phyloP scores from a whole-genome alignment of 202 grass and related monocot species.

The Schoenoplectus tabernaemontani region DNA sequence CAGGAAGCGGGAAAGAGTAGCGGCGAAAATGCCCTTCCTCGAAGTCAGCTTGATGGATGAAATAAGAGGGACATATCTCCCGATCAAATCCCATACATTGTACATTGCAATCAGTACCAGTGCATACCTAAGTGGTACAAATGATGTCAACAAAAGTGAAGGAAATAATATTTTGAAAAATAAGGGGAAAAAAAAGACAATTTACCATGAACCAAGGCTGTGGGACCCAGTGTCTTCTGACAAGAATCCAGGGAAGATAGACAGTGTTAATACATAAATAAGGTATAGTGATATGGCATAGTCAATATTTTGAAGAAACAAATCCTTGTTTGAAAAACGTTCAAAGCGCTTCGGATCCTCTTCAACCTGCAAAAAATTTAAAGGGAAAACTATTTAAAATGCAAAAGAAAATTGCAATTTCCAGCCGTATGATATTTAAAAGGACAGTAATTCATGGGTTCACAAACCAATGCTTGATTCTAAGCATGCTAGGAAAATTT shows the following conservation, averaged over 20 bases:
- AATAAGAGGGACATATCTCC: slow-evolving; percentile 52
- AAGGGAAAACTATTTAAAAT: too few relatives aligned
- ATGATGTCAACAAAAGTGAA: neutral
- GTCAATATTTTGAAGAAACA: slow-evolving; percentile 50
- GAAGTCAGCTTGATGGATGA: slow-evolving; percentile 41
- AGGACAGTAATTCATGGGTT: too few relatives aligned
- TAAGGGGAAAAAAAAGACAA: neutral
- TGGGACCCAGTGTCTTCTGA: slow-evolving; percentile 62
- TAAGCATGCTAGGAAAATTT: too few relatives aligned
- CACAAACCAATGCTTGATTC: too few relatives aligned
- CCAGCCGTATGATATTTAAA: too few relatives aligned
- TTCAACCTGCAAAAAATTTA: slow-evolving; percentile 40
- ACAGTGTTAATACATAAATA: slow-evolving; percentile 55
- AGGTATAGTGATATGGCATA: slow-evolving; percentile 49
- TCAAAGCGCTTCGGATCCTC: slow-evolving; percentile 28
- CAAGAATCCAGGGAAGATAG: slow-evolving; percentile 75
- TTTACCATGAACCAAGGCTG: slow-evolving; percentile 67
- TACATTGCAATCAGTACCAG: slow-evolving; percentile 57
- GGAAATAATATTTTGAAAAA: neutral
- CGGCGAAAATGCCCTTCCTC: slow-evolving; percentile 28
- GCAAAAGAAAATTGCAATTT: too few relatives aligned
- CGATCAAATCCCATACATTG: slow-evolving; percentile 56
- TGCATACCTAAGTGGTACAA: slow-evolving; percentile 44
- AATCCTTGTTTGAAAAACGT: slow-evolving; percentile 45
- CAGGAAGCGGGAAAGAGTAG: slow-evolving; percentile 55